Conservation (phyloP, 345 rosid genomes). For the Moricandia moricandioides region DNA sequence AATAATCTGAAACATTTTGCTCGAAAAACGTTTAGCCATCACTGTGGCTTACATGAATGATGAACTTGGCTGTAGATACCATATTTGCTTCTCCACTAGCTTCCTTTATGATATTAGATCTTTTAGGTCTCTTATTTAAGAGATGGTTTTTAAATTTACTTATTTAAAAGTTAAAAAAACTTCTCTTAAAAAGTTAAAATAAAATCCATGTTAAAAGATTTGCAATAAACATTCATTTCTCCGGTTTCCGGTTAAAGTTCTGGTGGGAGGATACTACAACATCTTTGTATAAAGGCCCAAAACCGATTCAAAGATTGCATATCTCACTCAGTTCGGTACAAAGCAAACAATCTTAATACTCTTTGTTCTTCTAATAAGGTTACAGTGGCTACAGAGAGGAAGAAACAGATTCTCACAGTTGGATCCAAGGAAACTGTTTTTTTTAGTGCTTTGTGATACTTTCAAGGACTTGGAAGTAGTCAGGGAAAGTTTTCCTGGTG, state of each 20-base stretch:
- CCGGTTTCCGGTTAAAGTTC: constrained; percentile 56
- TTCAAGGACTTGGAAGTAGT: constrained; percentile 85
- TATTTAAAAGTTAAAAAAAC: too few species aligned
- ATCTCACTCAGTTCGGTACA: constrained; percentile 13
- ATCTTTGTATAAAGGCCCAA: neutral
- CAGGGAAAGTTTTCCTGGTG: constrained; percentile 89
- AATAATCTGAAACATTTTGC: too few species aligned
- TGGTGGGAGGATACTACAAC: constrained; percentile 45
- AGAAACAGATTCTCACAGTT: neutral
- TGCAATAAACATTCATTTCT: constrained; percentile 43
- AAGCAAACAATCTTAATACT: neutral
- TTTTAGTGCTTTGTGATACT: constrained; percentile 54
- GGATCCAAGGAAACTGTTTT: neutral
- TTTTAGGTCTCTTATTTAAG: too few species aligned
- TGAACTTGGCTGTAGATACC: constrained; percentile 63
- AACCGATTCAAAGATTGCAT: constrained; percentile 2
- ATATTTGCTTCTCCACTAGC: constrained; percentile 46
- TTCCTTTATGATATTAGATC: constrained; percentile 51
- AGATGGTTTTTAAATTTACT: too few species aligned
- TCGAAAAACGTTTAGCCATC: too few species aligned
- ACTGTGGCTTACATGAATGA: constrained; percentile 52
- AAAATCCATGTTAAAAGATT: too few species aligned
- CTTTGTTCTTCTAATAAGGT: constrained; percentile 2
- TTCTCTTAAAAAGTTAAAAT: too few species aligned
- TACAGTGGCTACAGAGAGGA: constrained; percentile 7